Percentiles rank a stretch among this genome's conserved stretches.
These are phyloP conservation scores for Speleostelium caveatum DNA, from an alignment of 78 protist genomes.

Conservation along the genomic window DNA sequence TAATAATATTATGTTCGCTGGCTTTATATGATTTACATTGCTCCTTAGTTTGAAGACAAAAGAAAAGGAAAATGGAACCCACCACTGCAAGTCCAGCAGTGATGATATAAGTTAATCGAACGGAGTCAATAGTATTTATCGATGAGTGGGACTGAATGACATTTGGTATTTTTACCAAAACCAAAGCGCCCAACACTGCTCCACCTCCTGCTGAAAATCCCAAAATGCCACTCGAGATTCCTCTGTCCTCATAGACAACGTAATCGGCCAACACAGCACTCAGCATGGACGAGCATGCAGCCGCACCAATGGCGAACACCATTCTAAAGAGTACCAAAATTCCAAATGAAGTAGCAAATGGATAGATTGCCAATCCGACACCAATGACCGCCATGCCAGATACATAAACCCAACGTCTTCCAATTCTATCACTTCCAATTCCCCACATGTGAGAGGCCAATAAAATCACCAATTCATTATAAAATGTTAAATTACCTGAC, in stretches of 20 bases:
- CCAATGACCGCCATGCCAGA: slow-evolving; percentile 31
- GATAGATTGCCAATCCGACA: slow-evolving; percentile 22
- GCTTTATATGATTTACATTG: neutral
- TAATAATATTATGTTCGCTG: slow-evolving; percentile 6
- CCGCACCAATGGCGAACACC: slow-evolving; percentile 67
- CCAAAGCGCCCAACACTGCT: slow-evolving; percentile 66
- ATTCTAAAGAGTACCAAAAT: slow-evolving; percentile 28
- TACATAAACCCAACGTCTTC: slow-evolving; percentile 58
- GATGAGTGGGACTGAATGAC: neutral
- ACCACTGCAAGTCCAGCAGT: slow-evolving; percentile 33
- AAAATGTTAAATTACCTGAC: slow-evolving; percentile 67
- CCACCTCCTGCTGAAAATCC: slow-evolving; percentile 72
- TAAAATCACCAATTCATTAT: slow-evolving; percentile 52
- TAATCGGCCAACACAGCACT: slow-evolving; percentile 66
- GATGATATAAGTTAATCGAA: slow-evolving; percentile 14
- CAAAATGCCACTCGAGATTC: slow-evolving; percentile 49
- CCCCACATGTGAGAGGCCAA: slow-evolving; percentile 61
- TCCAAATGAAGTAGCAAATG: slow-evolving; percentile 29
- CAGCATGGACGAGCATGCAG: slow-evolving; percentile 57
- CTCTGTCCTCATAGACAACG: slow-evolving; percentile 48
- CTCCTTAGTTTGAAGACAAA: neutral
- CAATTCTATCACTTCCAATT: slow-evolving; percentile 24
- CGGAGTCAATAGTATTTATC: neutral
- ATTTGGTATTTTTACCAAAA: slow-evolving; percentile 48
- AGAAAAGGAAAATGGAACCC: slow-evolving; percentile 19